Percentiles rank a stretch among this genome's conserved stretches.
Conservation (phyloP, 495 filamentous ascomycete genomes). For the Trypethelium eluteriae region DNA sequence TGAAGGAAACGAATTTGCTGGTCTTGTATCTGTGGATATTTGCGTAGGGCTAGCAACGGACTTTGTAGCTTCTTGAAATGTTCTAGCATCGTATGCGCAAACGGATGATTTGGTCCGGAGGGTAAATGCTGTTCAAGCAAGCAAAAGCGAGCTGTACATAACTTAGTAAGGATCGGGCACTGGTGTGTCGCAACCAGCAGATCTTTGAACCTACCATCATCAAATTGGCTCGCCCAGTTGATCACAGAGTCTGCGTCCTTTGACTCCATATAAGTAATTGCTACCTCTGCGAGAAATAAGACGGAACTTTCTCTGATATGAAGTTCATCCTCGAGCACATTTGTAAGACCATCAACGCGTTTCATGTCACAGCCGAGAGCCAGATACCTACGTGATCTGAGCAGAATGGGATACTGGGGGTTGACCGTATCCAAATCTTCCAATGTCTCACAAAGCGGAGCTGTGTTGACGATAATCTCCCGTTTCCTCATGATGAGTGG, state of each 20-base stretch:
- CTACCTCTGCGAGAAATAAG: slow-evolving; percentile 82
- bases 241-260: slow-evolving; percentile 65
- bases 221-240: slow-evolving; percentile 56
- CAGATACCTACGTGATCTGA: slow-evolving; percentile 50
- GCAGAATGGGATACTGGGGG: slow-evolving; percentile 36
- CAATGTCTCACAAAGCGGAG: slow-evolving; percentile 48
- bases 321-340: slow-evolving; percentile 48
- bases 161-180: not conserved
- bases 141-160: slow-evolving; percentile 50
- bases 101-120: slow-evolving; percentile 66
- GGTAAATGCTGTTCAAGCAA: slow-evolving; percentile 86
- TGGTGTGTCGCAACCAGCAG: not conserved
- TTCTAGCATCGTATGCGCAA: slow-evolving; percentile 77
- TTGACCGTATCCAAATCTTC: slow-evolving; percentile 42
- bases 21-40: slow-evolving; percentile 56
- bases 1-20: slow-evolving; percentile 60
- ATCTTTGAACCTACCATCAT: slow-evolving; percentile 41
- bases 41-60: slow-evolving; percentile 60
- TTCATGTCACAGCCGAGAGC: slow-evolving; percentile 79
- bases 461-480: slow-evolving; percentile 52
- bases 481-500: slow-evolving; percentile 71
- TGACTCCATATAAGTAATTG: slow-evolving; percentile 81
- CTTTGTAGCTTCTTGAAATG: slow-evolving; percentile 78
- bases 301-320: slow-evolving; percentile 43
- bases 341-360: slow-evolving; percentile 50